A percentile compares a stretch with the other conserved stretches of the same genome.
phyloP scores from a whole-genome alignment of 1,139 yeast species.

The Blastobotrys niveus region DNA sequence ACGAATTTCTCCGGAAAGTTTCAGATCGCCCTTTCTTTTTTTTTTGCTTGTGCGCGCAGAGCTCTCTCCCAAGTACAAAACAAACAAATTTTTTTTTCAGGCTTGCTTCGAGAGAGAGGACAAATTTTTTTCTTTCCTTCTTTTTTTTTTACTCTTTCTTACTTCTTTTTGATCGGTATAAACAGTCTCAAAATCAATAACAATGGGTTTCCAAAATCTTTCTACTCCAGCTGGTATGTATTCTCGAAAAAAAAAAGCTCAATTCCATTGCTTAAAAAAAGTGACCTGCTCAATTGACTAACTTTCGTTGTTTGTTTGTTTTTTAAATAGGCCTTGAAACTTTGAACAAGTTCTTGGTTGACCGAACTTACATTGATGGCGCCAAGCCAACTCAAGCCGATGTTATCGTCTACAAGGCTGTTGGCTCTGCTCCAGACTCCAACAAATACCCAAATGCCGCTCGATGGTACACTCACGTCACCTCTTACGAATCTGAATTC shows the following conservation, averaged over 20 bases:
- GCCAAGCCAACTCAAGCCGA: slow-evolving; percentile 78
- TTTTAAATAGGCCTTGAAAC: slow-evolving; percentile 60
- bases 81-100: too few species aligned
- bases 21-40: too few species aligned
- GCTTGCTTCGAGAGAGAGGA: too few species aligned
- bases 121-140: too few species aligned
- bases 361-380: slow-evolving; percentile 89
- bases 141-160: too few species aligned
- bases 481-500: slow-evolving; percentile 83
- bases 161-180: too few species aligned
- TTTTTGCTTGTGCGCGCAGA: too few species aligned
- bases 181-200: too few species aligned
- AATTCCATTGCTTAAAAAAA: slow-evolving; percentile 6
- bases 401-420: slow-evolving; percentile 86
- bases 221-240: slow-evolving; percentile 39
- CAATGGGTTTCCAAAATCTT: slow-evolving; percentile 41
- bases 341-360: slow-evolving; percentile 82
- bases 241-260: background rate
- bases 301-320: slow-evolving; percentile 8
- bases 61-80: too few species aligned
- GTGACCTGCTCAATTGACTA: slow-evolving; percentile 1
- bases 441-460: slow-evolving; percentile 86
- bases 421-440: slow-evolving; percentile 52
- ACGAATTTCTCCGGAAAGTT: too few species aligned
- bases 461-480: slow-evolving; percentile 98